Conservation (phyloP, 148 eudicot species). For the Polygonum aviculare region DNA sequence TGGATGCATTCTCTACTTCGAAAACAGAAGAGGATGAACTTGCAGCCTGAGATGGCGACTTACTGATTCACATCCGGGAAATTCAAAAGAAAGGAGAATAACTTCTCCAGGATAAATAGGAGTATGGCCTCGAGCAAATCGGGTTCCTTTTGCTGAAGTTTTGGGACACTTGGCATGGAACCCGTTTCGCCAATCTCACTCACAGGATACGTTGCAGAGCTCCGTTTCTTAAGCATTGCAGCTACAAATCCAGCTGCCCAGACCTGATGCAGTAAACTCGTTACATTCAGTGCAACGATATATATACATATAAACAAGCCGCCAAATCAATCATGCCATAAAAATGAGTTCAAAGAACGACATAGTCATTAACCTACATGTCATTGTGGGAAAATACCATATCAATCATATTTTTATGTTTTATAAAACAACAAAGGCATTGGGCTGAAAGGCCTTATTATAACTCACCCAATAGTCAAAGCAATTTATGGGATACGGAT, state of each 20-base stretch:
- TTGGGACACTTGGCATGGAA: constrained; percentile 14
- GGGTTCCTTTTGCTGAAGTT: constrained; percentile 35
- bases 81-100: constrained; percentile 55
- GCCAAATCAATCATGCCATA: not conserved
- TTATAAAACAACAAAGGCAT: not conserved
- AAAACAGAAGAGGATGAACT: not conserved
- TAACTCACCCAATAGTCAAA: not conserved
- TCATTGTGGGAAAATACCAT: not conserved
- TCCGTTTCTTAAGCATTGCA: constrained; percentile 77
- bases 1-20: not conserved
- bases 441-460: not conserved
- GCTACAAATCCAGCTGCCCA: constrained; percentile 97
- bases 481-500: too few relatives aligned
- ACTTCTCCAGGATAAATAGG: constrained; percentile 51
- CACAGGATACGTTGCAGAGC: constrained; percentile 35
- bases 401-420: not conserved
- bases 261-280: constrained; percentile 33
- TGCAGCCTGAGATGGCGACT: constrained; percentile 15
- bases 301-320: not conserved
- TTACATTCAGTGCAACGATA: not conserved
- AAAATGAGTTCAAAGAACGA: too few relatives aligned
- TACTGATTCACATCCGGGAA: constrained; percentile 60
- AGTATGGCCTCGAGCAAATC: constrained; percentile 36
- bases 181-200: constrained; percentile 24
- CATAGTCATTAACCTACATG: too few relatives aligned